phyloP scores from a whole-genome alignment of 2,329 filamentous ascomycete species.

The Ophiognomonia clavigignenti-juglandacearum region DNA sequence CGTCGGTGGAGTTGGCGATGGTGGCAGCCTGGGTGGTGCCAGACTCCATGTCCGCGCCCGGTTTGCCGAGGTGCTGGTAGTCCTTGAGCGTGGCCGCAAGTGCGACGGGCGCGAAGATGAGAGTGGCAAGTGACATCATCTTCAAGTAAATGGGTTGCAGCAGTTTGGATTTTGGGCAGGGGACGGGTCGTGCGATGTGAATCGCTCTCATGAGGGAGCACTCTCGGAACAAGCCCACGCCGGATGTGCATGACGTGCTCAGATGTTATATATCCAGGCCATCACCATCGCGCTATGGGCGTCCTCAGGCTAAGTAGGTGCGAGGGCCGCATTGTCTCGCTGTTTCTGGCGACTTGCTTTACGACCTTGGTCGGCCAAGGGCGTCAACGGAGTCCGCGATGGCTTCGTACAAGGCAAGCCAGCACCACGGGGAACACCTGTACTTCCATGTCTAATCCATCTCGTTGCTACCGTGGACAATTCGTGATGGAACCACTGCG shows the following conservation, averaged over 20 bases:
- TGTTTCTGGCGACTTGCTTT: neutral
- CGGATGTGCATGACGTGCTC: slow-evolving; percentile 6
- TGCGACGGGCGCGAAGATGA: slow-evolving; percentile 1
- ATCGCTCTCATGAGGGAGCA: neutral
- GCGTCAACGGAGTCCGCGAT: neutral
- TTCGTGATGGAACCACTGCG: neutral
- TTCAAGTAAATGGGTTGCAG: neutral
- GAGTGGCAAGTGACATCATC: slow-evolving; percentile 2
- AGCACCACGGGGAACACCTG: too few relatives aligned
- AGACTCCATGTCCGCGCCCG: neutral
- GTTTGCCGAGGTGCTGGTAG: neutral
- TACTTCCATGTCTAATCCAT: neutral
- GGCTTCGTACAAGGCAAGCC: neutral
- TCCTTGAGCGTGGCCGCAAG: neutral
- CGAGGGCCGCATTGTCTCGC: neutral
- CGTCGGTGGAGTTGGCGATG: neutral
- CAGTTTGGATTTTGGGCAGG: neutral
- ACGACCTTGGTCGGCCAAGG: neutral
- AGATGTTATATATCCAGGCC: too few relatives aligned
- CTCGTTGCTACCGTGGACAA: slow-evolving; percentile 3
- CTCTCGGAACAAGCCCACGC: neutral
- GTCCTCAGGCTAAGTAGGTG: neutral
- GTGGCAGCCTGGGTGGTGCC: neutral
- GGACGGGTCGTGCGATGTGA: neutral
- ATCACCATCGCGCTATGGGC: too few relatives aligned